A percentile compares a stretch with the other conserved stretches of the same genome.
phyloP scores from a whole-genome alignment of 1,284 basidiomycete species.

The Marasmius oreades region DNA sequence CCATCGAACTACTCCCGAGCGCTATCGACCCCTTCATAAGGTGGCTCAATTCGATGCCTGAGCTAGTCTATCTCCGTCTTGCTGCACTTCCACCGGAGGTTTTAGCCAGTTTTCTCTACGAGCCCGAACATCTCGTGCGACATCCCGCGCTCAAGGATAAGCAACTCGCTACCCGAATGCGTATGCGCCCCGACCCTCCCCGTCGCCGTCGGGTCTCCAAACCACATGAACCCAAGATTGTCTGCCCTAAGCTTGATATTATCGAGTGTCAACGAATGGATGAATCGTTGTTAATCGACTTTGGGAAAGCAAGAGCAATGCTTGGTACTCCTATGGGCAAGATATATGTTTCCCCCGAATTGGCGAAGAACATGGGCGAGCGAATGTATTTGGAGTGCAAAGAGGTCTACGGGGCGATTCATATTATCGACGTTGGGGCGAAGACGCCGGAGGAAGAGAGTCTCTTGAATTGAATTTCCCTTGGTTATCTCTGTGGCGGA shows the following conservation, averaged over 20 bases:
- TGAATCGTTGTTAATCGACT: conserved; percentile 22
- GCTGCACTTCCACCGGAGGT: conserved; percentile 35
- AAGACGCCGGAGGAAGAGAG: conserved; percentile 35
- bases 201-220: neutral
- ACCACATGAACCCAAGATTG: conserved; percentile 1
- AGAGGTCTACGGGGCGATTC: conserved; percentile 15
- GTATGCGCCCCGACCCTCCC: neutral
- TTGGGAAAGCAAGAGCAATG: conserved; percentile 18
- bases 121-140: conserved; percentile 26
- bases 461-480: conserved; percentile 19
- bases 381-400: neutral
- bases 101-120: conserved; percentile 41
- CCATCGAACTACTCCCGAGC: conserved; percentile 30
- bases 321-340: conserved; percentile 27
- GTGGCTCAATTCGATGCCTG: conserved; percentile 53
- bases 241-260: conserved; percentile 3
- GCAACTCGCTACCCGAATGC: neutral
- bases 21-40: conserved; percentile 31
- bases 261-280: conserved; percentile 23
- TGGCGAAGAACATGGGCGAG: conserved; percentile 15
- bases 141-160: conserved; percentile 6
- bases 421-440: conserved; percentile 24
- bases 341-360: conserved; percentile 26
- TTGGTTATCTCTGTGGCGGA: neutral
- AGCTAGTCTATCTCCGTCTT: conserved; percentile 46